Conservation (phyloP, 2,329 filamentous ascomycete species). For the Pseudogymnoascus sp. region DNA sequence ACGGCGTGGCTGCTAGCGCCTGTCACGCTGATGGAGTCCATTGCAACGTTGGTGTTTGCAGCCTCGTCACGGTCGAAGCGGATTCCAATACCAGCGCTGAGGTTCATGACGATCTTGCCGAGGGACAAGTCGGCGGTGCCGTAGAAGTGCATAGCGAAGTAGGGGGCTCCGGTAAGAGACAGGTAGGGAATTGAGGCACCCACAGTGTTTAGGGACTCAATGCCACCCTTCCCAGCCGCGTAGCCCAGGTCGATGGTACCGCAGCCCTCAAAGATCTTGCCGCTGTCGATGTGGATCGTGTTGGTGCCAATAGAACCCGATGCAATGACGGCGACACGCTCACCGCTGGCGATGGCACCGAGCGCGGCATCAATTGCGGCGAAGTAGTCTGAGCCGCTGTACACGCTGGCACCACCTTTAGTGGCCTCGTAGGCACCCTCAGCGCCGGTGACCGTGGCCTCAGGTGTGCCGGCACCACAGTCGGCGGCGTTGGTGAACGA, state of each 20-base stretch:
- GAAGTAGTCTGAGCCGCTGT: slow-evolving; percentile 45
- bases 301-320: slow-evolving; percentile 47
- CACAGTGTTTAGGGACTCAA: slow-evolving; percentile 41
- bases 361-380: slow-evolving; percentile 46
- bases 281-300: slow-evolving; percentile 42
- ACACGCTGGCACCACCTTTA: slow-evolving; percentile 37
- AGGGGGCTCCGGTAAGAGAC: slow-evolving; percentile 48
- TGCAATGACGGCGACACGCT: slow-evolving; percentile 45
- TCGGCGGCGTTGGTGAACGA: slow-evolving; percentile 32
- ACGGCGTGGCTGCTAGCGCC: slow-evolving; percentile 48
- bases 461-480: slow-evolving; percentile 40
- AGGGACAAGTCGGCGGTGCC: slow-evolving; percentile 41
- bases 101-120: slow-evolving; percentile 46
- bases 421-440: slow-evolving; percentile 37
- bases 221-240: slow-evolving; percentile 40
- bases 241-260: slow-evolving; percentile 43
- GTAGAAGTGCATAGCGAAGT: slow-evolving; percentile 49
- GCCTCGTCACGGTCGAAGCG: slow-evolving; percentile 48
- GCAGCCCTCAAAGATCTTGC: slow-evolving; percentile 51
- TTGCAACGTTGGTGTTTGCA: slow-evolving; percentile 44
- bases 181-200: slow-evolving; percentile 48
- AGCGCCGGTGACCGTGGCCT: slow-evolving; percentile 40
- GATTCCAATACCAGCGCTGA: slow-evolving; percentile 46
- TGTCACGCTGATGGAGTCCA: slow-evolving; percentile 43
- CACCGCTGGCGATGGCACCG: slow-evolving; percentile 41